A percentile compares a stretch with the other conserved stretches of the same genome.
Conservation (phyloP, 129 eudicot species). For the Helianthus annuus region HanXRQr2.0-SUNRISE NC_035438.2:85086529-85087028, state of each 20-base stretch:
- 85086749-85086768: background rate
- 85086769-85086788: background rate
- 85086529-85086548: background rate
- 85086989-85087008: background rate
- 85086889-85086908: background rate
- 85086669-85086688: background rate
- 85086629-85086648: background rate
- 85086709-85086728: conserved; percentile 8
- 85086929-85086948: background rate
- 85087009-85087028: background rate
- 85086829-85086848: background rate
- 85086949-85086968: background rate
- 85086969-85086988: background rate
- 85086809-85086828: background rate
- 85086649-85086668: background rate
- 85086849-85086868: background rate
- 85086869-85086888: background rate
- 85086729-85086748: background rate
- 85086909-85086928: background rate
- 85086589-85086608: background rate
- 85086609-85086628: background rate
- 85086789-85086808: too few relatives aligned
- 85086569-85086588: background rate
- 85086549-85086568: background rate
- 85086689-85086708: background rate